phyloP scores from a whole-genome alignment of 2,329 filamentous ascomycete species.

The Epichloe gansuensis region DNA sequence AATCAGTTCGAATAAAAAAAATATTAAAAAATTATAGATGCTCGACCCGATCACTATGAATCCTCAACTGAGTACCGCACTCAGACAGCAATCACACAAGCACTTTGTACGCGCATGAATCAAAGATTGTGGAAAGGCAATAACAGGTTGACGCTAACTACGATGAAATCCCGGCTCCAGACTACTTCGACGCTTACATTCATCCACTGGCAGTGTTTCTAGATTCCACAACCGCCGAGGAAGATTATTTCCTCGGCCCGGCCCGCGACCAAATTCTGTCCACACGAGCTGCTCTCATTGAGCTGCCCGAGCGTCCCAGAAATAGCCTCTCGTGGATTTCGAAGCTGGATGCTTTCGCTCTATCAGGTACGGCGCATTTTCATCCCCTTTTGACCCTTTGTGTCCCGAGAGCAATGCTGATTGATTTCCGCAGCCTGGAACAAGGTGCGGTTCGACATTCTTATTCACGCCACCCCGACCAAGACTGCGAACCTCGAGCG shows the following conservation, averaged over 20 bases:
- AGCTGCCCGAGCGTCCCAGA: conserved; percentile 52
- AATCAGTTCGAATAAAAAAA: neutral
- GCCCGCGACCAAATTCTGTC: conserved; percentile 41
- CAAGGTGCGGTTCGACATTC: conserved; percentile 62
- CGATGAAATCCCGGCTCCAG: conserved; percentile 10
- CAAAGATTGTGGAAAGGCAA: neutral
- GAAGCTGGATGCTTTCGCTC: conserved; percentile 57
- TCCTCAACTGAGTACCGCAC: conserved; percentile 60
- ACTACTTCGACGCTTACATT: conserved; percentile 59
- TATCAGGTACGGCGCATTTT: conserved; percentile 38
- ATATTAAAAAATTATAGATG: conserved; percentile 41
- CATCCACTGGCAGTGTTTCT: conserved; percentile 65
- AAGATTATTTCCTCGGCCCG: conserved; percentile 51
- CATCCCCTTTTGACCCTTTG: neutral
- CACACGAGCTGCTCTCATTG: conserved; percentile 52
- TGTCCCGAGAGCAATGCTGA: conserved; percentile 4
- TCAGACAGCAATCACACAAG: conserved; percentile 48
- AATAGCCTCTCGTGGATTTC: conserved; percentile 65
- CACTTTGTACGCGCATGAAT: conserved; percentile 38
- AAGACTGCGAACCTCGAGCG: conserved; percentile 65
- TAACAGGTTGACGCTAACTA: neutral
- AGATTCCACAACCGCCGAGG: conserved; percentile 55
- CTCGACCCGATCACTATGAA: conserved; percentile 58
- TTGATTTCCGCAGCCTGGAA: conserved; percentile 53
- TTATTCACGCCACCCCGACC: conserved; percentile 61